Base-by-base conservation (phyloP, 202 grass and related monocot genomes). In the Zoysia matrella region DNA sequence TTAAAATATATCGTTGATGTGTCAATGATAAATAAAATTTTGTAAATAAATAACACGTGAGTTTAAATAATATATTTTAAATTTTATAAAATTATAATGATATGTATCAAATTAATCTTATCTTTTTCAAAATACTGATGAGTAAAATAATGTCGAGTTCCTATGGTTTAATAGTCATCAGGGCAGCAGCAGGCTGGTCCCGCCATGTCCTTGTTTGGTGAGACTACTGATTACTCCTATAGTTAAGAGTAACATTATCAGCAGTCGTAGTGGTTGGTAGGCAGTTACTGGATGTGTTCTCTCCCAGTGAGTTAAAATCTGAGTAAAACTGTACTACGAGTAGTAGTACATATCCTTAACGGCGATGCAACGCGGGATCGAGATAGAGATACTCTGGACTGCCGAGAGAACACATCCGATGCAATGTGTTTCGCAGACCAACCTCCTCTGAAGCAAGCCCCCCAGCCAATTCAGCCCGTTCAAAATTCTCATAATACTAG, bases 191-290 rank as follows among this genome's bases (percentile, higher is more conserved):
- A 36, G 30, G 9, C 8, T 63, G 60, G 60, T 11, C 60, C 11
- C 50, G 57, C 78, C 67, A 46, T 49, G 73, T 78, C 67, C 74
- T 78, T 78, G 79, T 77, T 83, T 67, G 30, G 73, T 30, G 22
- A 30, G 22, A 30, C 22, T 72, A 47, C 22, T 72, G 63, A 49
- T 58, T 66, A 58, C 15, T 58, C n/a, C 55, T 58, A 18, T 64
- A 71, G n/a, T 41, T 69, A 69, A 56, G 18, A 16, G 44, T 48
- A 55, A 55, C 65, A 49, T 15, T 11, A 16, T 18, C 42, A 10
- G 22, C 46, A 56, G 12, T 2, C 11, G 53, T n/a, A 72, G 47
- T 60, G 18, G 62, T 65, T 69, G 12, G 16, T 10, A 10, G 72
- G 71, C 22, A 14, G 45, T 15, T 47, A 43, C 52, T 55, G 44